A percentile compares a stretch with the other conserved stretches of the same genome.
phyloP scores from a whole-genome alignment of 495 filamentous ascomycete species.

The Penicillium longicatenatum region DNA sequence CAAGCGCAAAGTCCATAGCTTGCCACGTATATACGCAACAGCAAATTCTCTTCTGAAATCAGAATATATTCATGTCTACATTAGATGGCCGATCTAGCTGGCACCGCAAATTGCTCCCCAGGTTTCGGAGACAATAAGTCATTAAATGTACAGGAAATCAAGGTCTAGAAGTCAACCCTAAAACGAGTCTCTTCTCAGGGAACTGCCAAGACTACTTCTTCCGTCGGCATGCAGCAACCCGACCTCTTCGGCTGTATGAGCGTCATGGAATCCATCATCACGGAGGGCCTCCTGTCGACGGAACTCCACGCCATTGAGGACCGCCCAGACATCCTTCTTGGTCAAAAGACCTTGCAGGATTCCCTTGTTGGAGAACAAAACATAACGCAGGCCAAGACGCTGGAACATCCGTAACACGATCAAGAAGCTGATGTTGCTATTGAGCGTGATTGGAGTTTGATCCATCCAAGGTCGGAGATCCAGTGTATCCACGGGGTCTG shows the following conservation, averaged over 20 bases:
- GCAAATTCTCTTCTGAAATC: background rate
- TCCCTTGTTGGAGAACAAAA: slow-evolving; percentile 82
- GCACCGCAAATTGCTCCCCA: background rate
- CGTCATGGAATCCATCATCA: slow-evolving; percentile 38
- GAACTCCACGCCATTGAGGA: slow-evolving; percentile 79
- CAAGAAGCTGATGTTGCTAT: slow-evolving; percentile 69
- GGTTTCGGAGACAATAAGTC: background rate
- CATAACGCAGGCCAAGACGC: slow-evolving; percentile 86
- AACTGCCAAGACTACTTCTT: slow-evolving; percentile 40
- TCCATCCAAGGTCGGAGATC: slow-evolving; percentile 98
- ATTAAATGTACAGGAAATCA: slow-evolving; percentile 15
- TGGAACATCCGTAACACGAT: slow-evolving; percentile 90
- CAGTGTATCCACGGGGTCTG: slow-evolving; percentile 74
- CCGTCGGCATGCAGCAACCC: slow-evolving; percentile 51
- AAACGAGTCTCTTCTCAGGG: slow-evolving; percentile 39
- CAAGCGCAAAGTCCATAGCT: too few relatives aligned
- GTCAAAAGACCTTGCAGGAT: slow-evolving; percentile 83
- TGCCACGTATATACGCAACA: too few relatives aligned
- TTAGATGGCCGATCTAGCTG: background rate
- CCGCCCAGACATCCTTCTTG: slow-evolving; percentile 98
- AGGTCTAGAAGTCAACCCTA: slow-evolving; percentile 6
- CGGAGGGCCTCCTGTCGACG: slow-evolving; percentile 39
- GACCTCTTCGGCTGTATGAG: slow-evolving; percentile 48
- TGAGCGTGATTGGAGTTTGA: slow-evolving; percentile 91
- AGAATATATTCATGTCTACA: background rate